Conservation (phyloP, 2,329 filamentous ascomycete species). For the Scedosporium dehoogii region DNA sequence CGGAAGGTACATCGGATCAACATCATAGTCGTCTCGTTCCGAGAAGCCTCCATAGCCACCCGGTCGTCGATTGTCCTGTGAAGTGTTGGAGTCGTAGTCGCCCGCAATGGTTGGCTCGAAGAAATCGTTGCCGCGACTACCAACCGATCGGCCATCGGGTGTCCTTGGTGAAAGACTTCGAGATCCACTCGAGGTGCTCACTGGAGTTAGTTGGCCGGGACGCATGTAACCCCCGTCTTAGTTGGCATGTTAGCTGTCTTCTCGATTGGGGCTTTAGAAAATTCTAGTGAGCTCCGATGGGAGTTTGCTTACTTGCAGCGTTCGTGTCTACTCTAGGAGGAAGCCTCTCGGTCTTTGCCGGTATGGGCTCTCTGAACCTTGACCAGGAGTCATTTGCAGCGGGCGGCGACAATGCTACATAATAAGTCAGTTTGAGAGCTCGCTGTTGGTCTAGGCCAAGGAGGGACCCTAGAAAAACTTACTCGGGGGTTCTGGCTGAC, state of each 20-base stretch:
- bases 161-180: slow-evolving; percentile 55
- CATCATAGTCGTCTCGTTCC: slow-evolving; percentile 24
- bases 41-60: slow-evolving; percentile 38
- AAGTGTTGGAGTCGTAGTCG: slow-evolving; percentile 26
- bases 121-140: slow-evolving; percentile 33
- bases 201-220: slow-evolving; percentile 51
- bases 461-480: slow-evolving; percentile 10
- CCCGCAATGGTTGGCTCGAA: slow-evolving; percentile 35
- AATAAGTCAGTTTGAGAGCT: slow-evolving; percentile 1
- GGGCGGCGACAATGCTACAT: slow-evolving; percentile 7
- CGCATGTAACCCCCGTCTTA: slow-evolving; percentile 28
- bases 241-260: background rate
- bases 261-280: background rate
- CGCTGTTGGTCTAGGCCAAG: background rate
- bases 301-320: slow-evolving; percentile 39
- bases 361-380: slow-evolving; percentile 17
- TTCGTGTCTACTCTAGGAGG: slow-evolving; percentile 41
- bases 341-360: slow-evolving; percentile 27
- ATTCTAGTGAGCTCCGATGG: no score
- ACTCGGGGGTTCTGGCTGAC: slow-evolving; percentile 38
- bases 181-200: slow-evolving; percentile 50
- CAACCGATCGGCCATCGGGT: slow-evolving; percentile 33
- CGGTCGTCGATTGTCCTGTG: slow-evolving; percentile 28
- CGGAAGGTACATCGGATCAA: slow-evolving; percentile 33
- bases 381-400: background rate